These are phyloP conservation scores for Leishmania aethiopica DNA, from an alignment of 208 protist species.

Conservation along the genomic window DNA sequence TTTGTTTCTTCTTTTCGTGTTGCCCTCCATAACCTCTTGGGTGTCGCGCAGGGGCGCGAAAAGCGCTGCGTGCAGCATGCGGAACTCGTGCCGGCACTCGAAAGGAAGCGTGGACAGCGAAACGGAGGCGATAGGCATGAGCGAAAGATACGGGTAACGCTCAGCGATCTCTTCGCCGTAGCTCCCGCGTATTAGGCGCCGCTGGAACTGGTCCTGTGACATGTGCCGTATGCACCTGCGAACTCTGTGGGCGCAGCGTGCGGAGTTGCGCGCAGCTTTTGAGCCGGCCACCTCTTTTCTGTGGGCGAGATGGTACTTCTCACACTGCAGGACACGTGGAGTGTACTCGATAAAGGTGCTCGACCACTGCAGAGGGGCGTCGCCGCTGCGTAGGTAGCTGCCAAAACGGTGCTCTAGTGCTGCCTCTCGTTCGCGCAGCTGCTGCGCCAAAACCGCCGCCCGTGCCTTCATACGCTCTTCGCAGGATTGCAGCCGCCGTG, in stretches of 20 bases:
- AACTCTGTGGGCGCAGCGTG: conserved; percentile 20
- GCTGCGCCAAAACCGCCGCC: conserved; percentile 22
- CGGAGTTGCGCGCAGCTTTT: conserved; percentile 8
- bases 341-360: conserved; percentile 14
- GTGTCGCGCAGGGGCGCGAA: background rate
- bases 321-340: conserved; percentile 32
- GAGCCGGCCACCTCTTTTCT: background rate
- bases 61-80: conserved; percentile 3
- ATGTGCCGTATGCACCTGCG: conserved; percentile 16
- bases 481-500: conserved; percentile 14
- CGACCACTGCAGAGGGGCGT: conserved; percentile 22
- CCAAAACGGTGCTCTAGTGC: conserved; percentile 34
- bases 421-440: conserved; percentile 18
- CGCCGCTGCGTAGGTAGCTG: conserved; percentile 14
- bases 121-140: conserved; percentile 10
- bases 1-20: background rate
- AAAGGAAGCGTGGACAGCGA: conserved; percentile 18
- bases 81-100: conserved; percentile 24
- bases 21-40: background rate
- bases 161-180: conserved; percentile 23
- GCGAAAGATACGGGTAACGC: conserved; percentile 29
- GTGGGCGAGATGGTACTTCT: conserved; percentile 14
- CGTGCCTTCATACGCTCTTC: conserved; percentile 21
- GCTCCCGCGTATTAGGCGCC: conserved; percentile 14
- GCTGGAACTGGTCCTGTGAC: conserved; percentile 20